These are phyloP conservation scores for Salicornia ramosissima DNA, from an alignment of 148 eudicot species.

Conservation along the genomic window DNA sequence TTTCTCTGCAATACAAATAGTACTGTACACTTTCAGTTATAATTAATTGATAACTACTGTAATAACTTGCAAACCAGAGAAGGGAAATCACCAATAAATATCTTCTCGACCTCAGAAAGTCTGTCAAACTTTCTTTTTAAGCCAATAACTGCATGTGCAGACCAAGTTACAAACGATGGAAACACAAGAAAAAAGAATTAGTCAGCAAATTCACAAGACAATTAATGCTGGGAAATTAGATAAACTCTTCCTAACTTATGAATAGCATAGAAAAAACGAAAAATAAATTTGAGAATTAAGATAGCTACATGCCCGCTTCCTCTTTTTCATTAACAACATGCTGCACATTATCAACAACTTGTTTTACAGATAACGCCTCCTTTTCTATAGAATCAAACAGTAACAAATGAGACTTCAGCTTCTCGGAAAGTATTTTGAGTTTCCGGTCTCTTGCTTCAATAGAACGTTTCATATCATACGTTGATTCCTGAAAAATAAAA, in stretches of 20 bases:
- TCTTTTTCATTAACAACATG: slow-evolving; percentile 37
- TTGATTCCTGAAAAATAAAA: slow-evolving; percentile 38
- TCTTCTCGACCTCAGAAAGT: slow-evolving; percentile 37
- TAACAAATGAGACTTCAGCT: slow-evolving; percentile 40
- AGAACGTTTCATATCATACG: slow-evolving; percentile 47
- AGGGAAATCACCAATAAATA: slow-evolving; percentile 41
- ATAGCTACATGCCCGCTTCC: slow-evolving; percentile 41
- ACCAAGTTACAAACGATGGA: background rate
- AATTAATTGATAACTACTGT: slow-evolving; percentile 2
- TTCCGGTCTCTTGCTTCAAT: slow-evolving; percentile 43
- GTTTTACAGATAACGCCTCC: slow-evolving; percentile 43
- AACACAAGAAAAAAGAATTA: background rate
- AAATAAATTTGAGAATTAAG: slow-evolving; percentile 2
- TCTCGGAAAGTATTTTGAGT: slow-evolving; percentile 38
- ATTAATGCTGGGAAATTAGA: background rate
- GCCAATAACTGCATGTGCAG: slow-evolving; percentile 41
- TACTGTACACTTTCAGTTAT: slow-evolving; percentile 12
- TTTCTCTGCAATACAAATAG: slow-evolving; percentile 35
- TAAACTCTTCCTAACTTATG: background rate
- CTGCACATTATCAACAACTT: slow-evolving; percentile 38
- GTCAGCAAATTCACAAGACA: slow-evolving; percentile 7
- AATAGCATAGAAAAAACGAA: background rate
- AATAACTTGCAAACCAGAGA: slow-evolving; percentile 11
- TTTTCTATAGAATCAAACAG: slow-evolving; percentile 42
- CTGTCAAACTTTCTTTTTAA: slow-evolving; percentile 46